A percentile compares a stretch with the other conserved stretches of the same genome.
These are phyloP conservation scores for Mrakia frigida DNA, from an alignment of 768 basidiomycete species.

Conservation along the genomic window DNA sequence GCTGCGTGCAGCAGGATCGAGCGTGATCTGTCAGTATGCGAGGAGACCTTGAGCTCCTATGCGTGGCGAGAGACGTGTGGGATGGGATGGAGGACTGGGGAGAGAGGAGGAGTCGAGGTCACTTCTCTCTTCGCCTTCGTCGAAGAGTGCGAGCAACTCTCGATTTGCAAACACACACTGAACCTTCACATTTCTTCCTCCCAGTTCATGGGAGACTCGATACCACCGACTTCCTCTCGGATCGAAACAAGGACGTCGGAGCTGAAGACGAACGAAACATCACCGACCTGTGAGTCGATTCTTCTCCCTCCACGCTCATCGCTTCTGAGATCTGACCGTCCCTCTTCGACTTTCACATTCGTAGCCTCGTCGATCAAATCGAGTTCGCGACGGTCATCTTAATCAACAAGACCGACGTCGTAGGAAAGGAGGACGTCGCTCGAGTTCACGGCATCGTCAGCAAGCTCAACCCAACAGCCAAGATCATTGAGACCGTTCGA, in stretches of 20 bases:
- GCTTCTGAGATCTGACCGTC: neutral
- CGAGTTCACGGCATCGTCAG: constrained; percentile 38
- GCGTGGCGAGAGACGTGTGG: too few species aligned
- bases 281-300: constrained; percentile 34
- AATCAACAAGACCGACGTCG: constrained; percentile 43
- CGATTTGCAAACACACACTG: too few species aligned
- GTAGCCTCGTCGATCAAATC: constrained; percentile 43
- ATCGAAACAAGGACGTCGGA: constrained; percentile 40
- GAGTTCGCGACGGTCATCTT: constrained; percentile 45
- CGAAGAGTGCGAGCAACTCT: too few species aligned
- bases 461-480: constrained; percentile 41
- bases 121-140: too few species aligned
- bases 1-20: too few species aligned
- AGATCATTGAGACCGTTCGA: constrained; percentile 30
- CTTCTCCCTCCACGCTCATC: neutral
- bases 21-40: too few species aligned
- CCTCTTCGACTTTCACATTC: neutral
- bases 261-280: constrained; percentile 44
- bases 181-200: neutral
- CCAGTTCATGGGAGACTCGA: constrained; percentile 40
- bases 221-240: constrained; percentile 43
- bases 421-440: constrained; percentile 32
- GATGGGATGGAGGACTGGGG: too few species aligned
- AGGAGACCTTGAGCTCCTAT: too few species aligned
- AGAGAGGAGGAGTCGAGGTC: too few species aligned